phyloP scores from a whole-genome alignment of 805 yeast species.

The Kuraishia cidri region DNA sequence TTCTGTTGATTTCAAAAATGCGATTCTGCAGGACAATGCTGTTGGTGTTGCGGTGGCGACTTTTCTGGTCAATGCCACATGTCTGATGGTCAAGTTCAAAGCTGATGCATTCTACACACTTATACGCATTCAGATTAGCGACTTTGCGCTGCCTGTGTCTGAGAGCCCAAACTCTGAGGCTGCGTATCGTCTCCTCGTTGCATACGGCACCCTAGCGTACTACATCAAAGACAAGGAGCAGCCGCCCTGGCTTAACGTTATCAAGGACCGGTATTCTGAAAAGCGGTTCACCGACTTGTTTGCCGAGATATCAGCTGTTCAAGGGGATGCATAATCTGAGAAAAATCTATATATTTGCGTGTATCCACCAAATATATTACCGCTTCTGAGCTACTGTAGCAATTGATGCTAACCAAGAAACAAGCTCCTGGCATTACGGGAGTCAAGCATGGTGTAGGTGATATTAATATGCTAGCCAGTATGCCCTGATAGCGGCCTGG shows the following conservation, averaged over 20 bases:
- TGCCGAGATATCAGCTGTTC: neutral
- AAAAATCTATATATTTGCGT: too few species aligned
- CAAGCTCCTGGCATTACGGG: too few species aligned
- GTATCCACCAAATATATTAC: too few species aligned
- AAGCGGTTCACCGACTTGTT: neutral
- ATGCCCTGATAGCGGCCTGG: too few species aligned
- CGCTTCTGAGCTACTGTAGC: too few species aligned
- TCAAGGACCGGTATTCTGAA: neutral
- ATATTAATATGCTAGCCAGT: too few species aligned
- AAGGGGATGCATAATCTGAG: too few species aligned
- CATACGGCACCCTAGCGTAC: conserved; percentile 49
- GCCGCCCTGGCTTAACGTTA: neutral
- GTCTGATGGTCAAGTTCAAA: conserved; percentile 21
- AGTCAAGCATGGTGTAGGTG: too few species aligned
- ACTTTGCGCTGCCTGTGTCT: conserved; percentile 16
- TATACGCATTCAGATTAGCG: too few species aligned
- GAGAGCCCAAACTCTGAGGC: conserved; percentile 45
- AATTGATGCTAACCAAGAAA: too few species aligned
- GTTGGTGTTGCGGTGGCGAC: conserved; percentile 38
- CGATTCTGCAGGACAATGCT: conserved; percentile 13
- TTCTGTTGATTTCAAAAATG: neutral
- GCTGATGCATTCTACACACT: conserved; percentile 17
- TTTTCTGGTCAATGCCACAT: conserved; percentile 38
- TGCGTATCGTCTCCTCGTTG: conserved; percentile 53
- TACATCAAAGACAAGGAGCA: neutral